Conservation (phyloP, 2,329 filamentous ascomycete species). For the Botrytis squamosa region DNA sequence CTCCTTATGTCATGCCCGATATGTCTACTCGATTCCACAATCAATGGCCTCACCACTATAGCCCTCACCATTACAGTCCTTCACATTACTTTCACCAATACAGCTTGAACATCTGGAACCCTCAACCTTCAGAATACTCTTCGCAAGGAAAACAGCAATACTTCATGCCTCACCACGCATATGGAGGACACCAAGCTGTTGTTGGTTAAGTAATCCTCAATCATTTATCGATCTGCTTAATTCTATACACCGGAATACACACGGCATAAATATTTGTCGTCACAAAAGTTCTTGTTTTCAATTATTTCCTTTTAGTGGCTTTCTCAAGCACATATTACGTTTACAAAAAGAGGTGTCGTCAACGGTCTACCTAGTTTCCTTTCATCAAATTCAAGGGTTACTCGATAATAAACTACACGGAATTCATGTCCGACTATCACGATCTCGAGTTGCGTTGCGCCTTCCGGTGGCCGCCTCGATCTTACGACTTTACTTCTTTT, state of each 20-base stretch:
- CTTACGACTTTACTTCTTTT: slow-evolving; percentile 38
- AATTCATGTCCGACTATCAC: slow-evolving; percentile 30
- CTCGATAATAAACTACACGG: slow-evolving; percentile 35
- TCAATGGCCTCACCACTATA: not conserved
- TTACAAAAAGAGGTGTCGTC: slow-evolving; percentile 30
- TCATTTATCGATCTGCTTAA: slow-evolving; percentile 4
- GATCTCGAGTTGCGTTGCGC: slow-evolving; percentile 42
- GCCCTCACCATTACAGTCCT: slow-evolving; percentile 9
- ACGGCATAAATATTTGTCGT: slow-evolving; percentile 31
- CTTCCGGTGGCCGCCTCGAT: slow-evolving; percentile 40
- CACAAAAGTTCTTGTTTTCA: slow-evolving; percentile 35
- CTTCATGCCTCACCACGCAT: slow-evolving; percentile 43
- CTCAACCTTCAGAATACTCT: slow-evolving; percentile 47
- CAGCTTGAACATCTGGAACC: slow-evolving; percentile 45
- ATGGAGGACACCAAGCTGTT: slow-evolving; percentile 49
- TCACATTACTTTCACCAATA: slow-evolving; percentile 25
- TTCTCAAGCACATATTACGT: slow-evolving; percentile 37
- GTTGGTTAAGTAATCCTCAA: slow-evolving; percentile 30
- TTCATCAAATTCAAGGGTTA: slow-evolving; percentile 29
- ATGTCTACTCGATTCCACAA: slow-evolving; percentile 14
- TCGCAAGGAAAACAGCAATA: slow-evolving; percentile 50
- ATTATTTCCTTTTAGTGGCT: slow-evolving; percentile 25
- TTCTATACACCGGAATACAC: slow-evolving; percentile 27
- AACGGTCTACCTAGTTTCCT: slow-evolving; percentile 23
- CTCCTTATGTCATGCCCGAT: slow-evolving; percentile 42